phyloP scores from a whole-genome alignment of 345 rosid species.

The Hypericum androsaemum region DNA sequence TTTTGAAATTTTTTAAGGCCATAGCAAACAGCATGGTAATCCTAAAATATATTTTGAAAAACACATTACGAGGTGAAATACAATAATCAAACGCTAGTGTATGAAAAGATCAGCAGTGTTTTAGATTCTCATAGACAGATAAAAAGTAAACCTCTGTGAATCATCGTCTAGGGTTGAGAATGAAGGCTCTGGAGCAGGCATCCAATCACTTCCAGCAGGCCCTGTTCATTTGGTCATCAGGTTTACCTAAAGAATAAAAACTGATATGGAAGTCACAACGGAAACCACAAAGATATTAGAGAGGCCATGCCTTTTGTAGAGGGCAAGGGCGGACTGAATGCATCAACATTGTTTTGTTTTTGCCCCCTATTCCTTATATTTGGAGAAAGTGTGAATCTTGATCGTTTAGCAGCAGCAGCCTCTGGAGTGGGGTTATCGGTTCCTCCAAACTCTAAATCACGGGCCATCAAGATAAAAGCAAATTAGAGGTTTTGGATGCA shows the following conservation, averaged over 20 bases:
- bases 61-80: conserved; percentile 14
- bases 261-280: not conserved
- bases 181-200: conserved; percentile 23
- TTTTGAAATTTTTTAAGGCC: conserved; percentile 59
- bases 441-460: conserved; percentile 25
- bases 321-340: conserved; percentile 30
- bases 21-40: conserved; percentile 47
- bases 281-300: conserved; percentile 10
- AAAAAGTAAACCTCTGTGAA: conserved; percentile 49
- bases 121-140: conserved; percentile 3
- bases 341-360: conserved; percentile 25
- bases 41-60: conserved; percentile 43
- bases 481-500: too few species aligned
- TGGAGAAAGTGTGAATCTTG: conserved; percentile 30
- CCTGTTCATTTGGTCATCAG: conserved; percentile 29
- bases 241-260: conserved; percentile 3
- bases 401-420: conserved; percentile 24
- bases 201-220: conserved; percentile 34
- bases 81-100: too few species aligned
- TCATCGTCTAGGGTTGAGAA: conserved; percentile 55
- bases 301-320: conserved; percentile 44
- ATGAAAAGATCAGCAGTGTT: conserved; percentile 2
- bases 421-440: conserved; percentile 24
- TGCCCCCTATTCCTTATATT: conserved; percentile 32
- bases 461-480: conserved; percentile 11